These are phyloP conservation scores for Magnusiomyces fungicola DNA, from an alignment of 1,139 yeast species.

Conservation along the genomic window DNA sequence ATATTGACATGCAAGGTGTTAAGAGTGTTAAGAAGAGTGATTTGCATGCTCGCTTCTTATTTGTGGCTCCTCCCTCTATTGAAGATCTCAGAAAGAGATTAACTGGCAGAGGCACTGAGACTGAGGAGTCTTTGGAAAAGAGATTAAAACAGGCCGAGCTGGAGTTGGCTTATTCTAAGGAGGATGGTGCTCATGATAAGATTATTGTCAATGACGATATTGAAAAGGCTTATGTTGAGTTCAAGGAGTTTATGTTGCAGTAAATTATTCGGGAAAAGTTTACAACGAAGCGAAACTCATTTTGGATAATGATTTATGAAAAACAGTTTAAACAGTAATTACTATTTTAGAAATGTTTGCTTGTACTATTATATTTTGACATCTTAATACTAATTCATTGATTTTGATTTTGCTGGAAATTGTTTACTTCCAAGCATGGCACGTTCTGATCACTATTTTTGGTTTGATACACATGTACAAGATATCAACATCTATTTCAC, in stretches of 20 bases:
- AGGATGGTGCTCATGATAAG: constrained; percentile 84
- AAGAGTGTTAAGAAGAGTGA: constrained; percentile 77
- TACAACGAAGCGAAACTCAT: no score
- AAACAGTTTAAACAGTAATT: no score
- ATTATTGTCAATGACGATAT: constrained; percentile 86
- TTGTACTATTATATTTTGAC: no score
- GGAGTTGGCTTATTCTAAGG: constrained; percentile 80
- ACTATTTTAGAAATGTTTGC: no score
- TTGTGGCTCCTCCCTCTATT: constrained; percentile 87
- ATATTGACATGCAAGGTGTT: constrained; percentile 99
- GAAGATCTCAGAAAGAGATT: constrained; percentile 69
- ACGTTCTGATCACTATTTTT: no score
- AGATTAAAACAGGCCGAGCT: constrained; percentile 80
- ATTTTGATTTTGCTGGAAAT: no score
- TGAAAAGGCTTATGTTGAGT: constrained; percentile 76
- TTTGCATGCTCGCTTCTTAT: constrained; percentile 76
- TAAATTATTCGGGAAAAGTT: no score
- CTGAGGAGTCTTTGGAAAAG: constrained; percentile 72
- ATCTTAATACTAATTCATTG: no score
- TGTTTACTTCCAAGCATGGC: no score
- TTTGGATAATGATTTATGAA: no score
- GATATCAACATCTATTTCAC: no score
- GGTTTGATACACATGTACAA: no score
- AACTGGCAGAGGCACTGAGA: constrained; percentile 89
- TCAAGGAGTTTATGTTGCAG: constrained; percentile 48